Base-by-base conservation (phyloP, 768 basidiomycete genomes). In the Cyclocybe cylindracea region DNA sequence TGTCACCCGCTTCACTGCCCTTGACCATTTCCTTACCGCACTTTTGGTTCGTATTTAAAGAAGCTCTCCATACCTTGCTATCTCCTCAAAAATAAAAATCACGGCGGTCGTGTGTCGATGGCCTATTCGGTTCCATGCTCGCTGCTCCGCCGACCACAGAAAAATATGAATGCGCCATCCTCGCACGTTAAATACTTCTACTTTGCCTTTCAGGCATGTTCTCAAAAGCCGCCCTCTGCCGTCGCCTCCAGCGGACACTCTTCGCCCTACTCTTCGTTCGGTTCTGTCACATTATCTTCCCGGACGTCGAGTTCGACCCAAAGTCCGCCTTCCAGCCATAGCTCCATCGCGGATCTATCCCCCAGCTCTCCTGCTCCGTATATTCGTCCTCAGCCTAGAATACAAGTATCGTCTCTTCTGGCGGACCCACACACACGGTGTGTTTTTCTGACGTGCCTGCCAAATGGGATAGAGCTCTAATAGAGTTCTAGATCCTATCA, bases 371-470 rank as follows among this genome's bases (percentile, higher is more conserved):
- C 72, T 45, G 58, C 62, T 51, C 72, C 71, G 57, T 71, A 61
- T 54, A 54, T 64, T 49, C 70, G 73, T 52, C 66, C 65, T 56
- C 76, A 78, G 56, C 78, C 81, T 52, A 77, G 82, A 39, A 78
- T 85, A 43, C 80, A 79, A 60, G 77, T 80, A 37, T 77, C 84
- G 13, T 84, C 84, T 39, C 76, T 86, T 48, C 69, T 86, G 35
- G 70, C 80, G 16, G 78, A 82, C 48, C 68, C 77, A 48, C 80
- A 77, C 55, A 76, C 71, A 48, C 80, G 82, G 85, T 83, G 67
- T 59, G 69, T 60, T 52, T 54, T 44, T 19, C 19, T 46, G 33
- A 19, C 14, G 5, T 31, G 41, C 18, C 19, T 46, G 37, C 29
- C 9, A 46, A 35, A 38, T 33, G 46, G 45, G 51, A 45, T 29